phyloP scores from a whole-genome alignment of 768 basidiomycete genomes.

The Russula vinacea region DNA sequence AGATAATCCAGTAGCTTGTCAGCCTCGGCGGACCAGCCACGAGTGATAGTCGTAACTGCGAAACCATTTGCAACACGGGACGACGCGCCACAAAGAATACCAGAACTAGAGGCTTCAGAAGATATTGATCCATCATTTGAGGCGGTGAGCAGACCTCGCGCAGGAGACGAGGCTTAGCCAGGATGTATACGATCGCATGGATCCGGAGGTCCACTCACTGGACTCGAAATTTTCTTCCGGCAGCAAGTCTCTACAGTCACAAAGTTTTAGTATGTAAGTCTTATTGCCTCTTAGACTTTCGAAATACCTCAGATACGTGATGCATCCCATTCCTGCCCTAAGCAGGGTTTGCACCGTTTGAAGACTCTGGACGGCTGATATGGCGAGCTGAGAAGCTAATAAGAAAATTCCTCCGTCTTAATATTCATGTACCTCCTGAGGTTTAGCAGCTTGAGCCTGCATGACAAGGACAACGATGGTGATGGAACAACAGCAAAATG shows the following conservation, averaged over 20 bases:
- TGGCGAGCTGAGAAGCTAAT: conserved; percentile 30
- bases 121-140: conserved; percentile 37
- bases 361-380: conserved; percentile 56
- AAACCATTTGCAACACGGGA: conserved; percentile 56
- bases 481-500: not conserved
- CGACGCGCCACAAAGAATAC: conserved; percentile 38
- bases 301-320: conserved; percentile 66
- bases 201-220: not conserved
- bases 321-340: conserved; percentile 69
- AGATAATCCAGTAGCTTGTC: conserved; percentile 80
- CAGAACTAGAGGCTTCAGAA: conserved; percentile 37
- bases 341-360: conserved; percentile 70
- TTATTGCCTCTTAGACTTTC: conserved; percentile 22
- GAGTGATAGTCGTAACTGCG: conserved; percentile 68
- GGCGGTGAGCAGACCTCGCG: conserved; percentile 54
- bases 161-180: conserved; percentile 13
- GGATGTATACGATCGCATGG: conserved; percentile 3
- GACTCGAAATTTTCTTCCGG: conserved; percentile 73
- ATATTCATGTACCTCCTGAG: conserved; percentile 31
- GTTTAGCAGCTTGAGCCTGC: conserved; percentile 42
- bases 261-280: conserved; percentile 11
- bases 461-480: conserved; percentile 31
- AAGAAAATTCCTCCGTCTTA: not conserved
- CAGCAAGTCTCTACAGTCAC: conserved; percentile 55
- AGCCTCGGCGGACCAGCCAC: conserved; percentile 79